A percentile compares a stretch with the other conserved stretches of the same genome.
Conservation (phyloP, 2,329 filamentous ascomycete genomes). For the Phialophora macrospora region DNA sequence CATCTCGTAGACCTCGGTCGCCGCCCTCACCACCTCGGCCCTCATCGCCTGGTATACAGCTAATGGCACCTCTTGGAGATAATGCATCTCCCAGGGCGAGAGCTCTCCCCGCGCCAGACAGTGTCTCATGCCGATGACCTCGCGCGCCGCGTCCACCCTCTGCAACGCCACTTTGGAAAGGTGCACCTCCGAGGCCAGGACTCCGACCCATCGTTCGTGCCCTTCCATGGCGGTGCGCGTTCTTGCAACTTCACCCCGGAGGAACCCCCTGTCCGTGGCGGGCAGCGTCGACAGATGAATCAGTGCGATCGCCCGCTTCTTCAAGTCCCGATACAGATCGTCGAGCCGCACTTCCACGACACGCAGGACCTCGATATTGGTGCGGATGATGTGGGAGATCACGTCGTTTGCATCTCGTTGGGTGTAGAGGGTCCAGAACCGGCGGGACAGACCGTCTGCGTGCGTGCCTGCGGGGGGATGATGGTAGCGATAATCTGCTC, state of each 20-base stretch:
- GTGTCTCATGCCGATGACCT: neutral
- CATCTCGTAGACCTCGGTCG: constrained; percentile 3
- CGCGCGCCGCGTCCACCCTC: neutral
- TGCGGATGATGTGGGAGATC: constrained; percentile 11
- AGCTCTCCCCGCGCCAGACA: neutral
- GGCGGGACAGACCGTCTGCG: neutral
- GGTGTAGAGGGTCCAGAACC: constrained; percentile 5
- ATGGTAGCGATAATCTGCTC: constrained; percentile 13
- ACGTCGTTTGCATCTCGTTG: constrained; percentile 5
- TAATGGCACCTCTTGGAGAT: neutral
- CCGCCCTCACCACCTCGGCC: neutral
- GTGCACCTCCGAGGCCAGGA: neutral
- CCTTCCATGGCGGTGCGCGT: neutral
- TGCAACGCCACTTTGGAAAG: constrained; percentile 5
- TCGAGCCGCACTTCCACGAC: neutral
- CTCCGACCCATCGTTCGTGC: constrained; percentile 1
- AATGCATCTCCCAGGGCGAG: neutral
- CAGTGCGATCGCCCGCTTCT: neutral
- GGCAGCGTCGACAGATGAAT: neutral
- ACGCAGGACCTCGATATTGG: constrained; percentile 12
- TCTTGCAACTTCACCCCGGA: neutral
- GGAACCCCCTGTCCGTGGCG: neutral
- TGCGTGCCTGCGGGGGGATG: neutral
- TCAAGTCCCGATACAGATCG: neutral
- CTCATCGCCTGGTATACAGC: neutral